Evolutionary conservation across 768 basidiomycete species (phyloP), one percentile per base, ranked within the genome.

Genomic region (Tricholomella constricta): DNA sequence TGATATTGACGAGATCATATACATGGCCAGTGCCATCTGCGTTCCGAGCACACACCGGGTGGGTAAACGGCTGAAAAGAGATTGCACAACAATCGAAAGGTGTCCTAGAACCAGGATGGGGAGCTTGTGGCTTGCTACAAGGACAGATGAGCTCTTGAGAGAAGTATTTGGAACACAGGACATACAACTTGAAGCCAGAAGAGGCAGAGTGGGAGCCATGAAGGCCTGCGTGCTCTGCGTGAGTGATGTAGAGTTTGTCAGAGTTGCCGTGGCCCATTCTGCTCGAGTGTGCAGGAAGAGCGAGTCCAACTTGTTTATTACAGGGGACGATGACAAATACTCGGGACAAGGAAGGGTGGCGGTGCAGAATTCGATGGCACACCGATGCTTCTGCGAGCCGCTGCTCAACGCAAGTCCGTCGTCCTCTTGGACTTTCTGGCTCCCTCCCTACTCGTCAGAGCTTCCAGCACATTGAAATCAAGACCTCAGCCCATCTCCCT

Each of bases 21-120:
- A 96, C 94, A 25, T 63, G 65, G 14, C 92, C 88, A 6, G 85
- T 89, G 49, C 91, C 86, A 65, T 95, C 91, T 15, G 78, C 67
- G 61, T 94, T 94, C 27, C 89, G 80, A 2, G 91, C 88, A 63
- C 89, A 91, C 11, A 97, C 94, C 1, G 95, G 95, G 62, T 94
- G 86, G 23, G 77, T 76, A 65, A 96, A 97, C 5, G 88, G 91
- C 63, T 95, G 93, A 57, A 94, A 89, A 8, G 93, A 92, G 29
- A 97, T 80, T 0, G 93, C 85, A 59, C 95, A 98, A 57, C 88
- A 96, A 72, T 97, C 94, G 63, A 91, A 94, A 25, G 91, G 91
- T 0, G 88, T 91, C 38, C 76, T 74, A 34, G 80, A 75, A 57
- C 78, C 83, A 32, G 85, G 81, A 65, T 84, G 83, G 0, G 83